A percentile compares a stretch with the other conserved stretches of the same genome.
Evolutionary conservation across 495 filamentous ascomycete species (phyloP).

Genomic region (Aspergillus steynii): DNA sequence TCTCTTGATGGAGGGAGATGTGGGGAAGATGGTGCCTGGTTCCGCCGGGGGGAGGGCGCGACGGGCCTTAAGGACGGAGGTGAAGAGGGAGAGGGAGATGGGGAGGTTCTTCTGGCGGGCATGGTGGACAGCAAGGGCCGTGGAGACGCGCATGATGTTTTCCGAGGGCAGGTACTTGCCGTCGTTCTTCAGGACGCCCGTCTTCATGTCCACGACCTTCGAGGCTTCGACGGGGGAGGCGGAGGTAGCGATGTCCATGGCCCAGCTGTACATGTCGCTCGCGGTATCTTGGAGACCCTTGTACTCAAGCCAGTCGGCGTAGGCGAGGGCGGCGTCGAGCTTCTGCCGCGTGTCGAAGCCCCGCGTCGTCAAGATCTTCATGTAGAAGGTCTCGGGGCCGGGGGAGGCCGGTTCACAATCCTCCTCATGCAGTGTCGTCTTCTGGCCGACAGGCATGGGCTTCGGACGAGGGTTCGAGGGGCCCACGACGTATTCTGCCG

Average conservation of each 20-base stretch:
- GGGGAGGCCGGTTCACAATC: constrained; percentile 66
- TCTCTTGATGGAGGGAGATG: constrained; percentile 54
- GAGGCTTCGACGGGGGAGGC: constrained; percentile 44
- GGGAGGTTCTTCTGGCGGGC: constrained; percentile 64
- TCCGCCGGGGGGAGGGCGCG: constrained; percentile 39
- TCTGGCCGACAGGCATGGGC: constrained; percentile 61
- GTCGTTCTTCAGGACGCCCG: constrained; percentile 58
- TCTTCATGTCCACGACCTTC: constrained; percentile 58
- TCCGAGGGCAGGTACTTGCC: constrained; percentile 54
- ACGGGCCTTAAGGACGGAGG: constrained; percentile 79
- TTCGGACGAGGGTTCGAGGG: constrained; percentile 80
- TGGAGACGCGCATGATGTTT: constrained; percentile 73
- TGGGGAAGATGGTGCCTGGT: constrained; percentile 27
- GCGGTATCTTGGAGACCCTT: constrained; percentile 63
- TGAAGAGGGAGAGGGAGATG: constrained; percentile 77
- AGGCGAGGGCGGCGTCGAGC: constrained; percentile 75
- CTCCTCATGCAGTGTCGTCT: constrained; percentile 64
- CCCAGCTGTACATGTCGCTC: constrained; percentile 69
- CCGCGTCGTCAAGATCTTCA: constrained; percentile 71
- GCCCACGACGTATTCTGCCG: constrained; percentile 68
- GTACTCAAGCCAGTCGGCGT: constrained; percentile 80
- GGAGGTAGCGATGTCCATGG: constrained; percentile 64
- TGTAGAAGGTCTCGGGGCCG: constrained; percentile 69
- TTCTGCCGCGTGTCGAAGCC: constrained; percentile 75
- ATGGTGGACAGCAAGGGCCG: constrained; percentile 73